These are phyloP conservation scores for Trichoderma cornu-damae DNA, from an alignment of 2,329 filamentous ascomycete species.

Conservation along the genomic window DNA sequence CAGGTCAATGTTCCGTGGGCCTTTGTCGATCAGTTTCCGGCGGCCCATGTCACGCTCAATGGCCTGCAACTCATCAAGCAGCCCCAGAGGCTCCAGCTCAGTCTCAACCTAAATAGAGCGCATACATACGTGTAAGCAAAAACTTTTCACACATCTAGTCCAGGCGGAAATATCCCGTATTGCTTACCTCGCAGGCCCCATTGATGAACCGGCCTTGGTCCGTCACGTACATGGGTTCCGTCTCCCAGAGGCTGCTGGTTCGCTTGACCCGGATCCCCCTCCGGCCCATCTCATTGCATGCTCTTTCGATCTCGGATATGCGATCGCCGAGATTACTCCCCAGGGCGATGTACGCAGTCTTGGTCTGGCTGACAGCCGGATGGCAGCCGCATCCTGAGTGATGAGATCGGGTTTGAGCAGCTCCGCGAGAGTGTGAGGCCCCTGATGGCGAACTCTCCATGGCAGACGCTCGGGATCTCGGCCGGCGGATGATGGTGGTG, in stretches of 20 bases:
- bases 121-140: neutral
- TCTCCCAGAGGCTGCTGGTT: slow-evolving; percentile 91
- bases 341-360: slow-evolving; percentile 72
- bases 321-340: slow-evolving; percentile 91
- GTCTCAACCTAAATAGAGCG: slow-evolving; percentile 78
- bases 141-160: too few relatives aligned
- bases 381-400: slow-evolving; percentile 35
- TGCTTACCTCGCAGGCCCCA: slow-evolving; percentile 74
- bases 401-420: slow-evolving; percentile 21
- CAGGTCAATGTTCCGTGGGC: slow-evolving; percentile 88
- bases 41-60: slow-evolving; percentile 79
- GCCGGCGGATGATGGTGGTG: neutral
- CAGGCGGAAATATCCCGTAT: neutral
- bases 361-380: slow-evolving; percentile 30
- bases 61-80: slow-evolving; percentile 75
- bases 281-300: slow-evolving; percentile 70
- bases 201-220: slow-evolving; percentile 89
- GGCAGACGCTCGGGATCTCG: neutral
- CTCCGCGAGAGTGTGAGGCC: neutral
- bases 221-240: slow-evolving; percentile 90
- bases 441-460: neutral
- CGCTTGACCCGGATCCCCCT: slow-evolving; percentile 67
- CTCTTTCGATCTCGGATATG: slow-evolving; percentile 76
- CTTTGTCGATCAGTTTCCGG: slow-evolving; percentile 83
- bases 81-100: slow-evolving; percentile 62